Evolutionary conservation across 192 early-diverging fungal genomes (phyloP).

Genomic region (Backusella tarrabulga): DNA sequence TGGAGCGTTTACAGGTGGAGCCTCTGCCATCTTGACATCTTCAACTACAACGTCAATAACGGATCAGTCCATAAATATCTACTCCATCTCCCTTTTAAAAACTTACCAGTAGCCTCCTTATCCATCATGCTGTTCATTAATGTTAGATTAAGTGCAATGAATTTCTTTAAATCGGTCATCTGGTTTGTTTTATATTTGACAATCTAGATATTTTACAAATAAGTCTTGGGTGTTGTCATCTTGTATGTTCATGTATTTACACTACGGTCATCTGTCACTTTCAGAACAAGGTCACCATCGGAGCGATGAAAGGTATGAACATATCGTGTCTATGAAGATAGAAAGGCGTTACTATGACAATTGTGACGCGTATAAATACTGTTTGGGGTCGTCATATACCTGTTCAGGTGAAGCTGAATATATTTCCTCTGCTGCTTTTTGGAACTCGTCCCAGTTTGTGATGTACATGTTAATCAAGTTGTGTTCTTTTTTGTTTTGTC

Average conservation of each 20-base stretch:
- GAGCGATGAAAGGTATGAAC: conserved; percentile 63
- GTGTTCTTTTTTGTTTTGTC: too few relatives aligned
- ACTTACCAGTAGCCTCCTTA: conserved; percentile 22
- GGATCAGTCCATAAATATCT: not conserved
- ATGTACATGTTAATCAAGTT: conserved; percentile 48
- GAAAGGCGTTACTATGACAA: not conserved
- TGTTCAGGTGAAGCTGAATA: conserved; percentile 57
- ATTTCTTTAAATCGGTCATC: conserved; percentile 67
- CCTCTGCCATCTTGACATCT: not conserved
- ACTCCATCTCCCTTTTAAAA: not conserved
- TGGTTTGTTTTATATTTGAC: conserved; percentile 71
- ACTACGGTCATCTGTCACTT: conserved; percentile 69
- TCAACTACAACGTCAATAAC: not conserved
- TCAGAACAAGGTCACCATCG: conserved; percentile 69
- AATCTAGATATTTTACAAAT: conserved; percentile 22
- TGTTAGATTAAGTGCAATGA: conserved; percentile 62
- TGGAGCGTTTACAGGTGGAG: not conserved
- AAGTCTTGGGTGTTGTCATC: not conserved
- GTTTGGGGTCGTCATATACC: conserved; percentile 36
- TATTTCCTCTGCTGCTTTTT: conserved; percentile 71
- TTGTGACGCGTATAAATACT: not conserved
- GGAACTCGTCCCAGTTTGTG: conserved; percentile 71
- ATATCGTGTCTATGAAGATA: conserved; percentile 58
- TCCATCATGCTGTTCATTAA: conserved; percentile 75
- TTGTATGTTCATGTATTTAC: conserved; percentile 43